Evolutionary conservation across 805 yeast species (phyloP), one percentile per base, ranked within the genome.

Genomic region (Ogataea naganishii): DNA sequence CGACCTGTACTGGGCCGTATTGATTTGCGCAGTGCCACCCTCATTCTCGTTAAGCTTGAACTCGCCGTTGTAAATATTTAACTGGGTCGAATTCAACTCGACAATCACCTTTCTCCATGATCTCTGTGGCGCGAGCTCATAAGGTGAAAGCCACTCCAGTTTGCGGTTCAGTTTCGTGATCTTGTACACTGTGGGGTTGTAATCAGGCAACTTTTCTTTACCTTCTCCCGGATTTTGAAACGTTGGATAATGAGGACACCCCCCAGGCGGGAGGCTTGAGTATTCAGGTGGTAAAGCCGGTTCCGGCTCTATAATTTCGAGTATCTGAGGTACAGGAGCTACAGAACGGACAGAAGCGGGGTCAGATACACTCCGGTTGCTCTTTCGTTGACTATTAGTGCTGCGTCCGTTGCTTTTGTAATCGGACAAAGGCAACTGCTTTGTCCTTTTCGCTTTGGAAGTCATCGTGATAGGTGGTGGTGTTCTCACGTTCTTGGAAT

Each of bases 1-100:
- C 6, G 61, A 56, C n/a, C 38, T 35, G 32, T 32, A 54, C 14
- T 34, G 27, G 7, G 30, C 29, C n/a, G 34, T 33, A 24, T 38
- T 35, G 14, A 9, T 9, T 8, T 20, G 22, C 25, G 25, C 7
- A 6, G 8, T 10, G 12, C 9, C 4, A 14, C 14, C 6, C 6
- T 15, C 30, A 11, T 5, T 20, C n/a, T 33, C 29, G 19, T 11
- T 18, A 9, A 24, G 4, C 16, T 30, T 30, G 14, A 15, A 20
- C 5, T 48, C 70, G 10, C 63, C 59, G 12, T 53, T 44, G 50
- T 80, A 82, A 32, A 88, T 59, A 51, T 81, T 81, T 20, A 88
- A 58, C 56, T 84, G 95, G 2, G 96, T 88, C 13, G 89, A 82
- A 60, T 88, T 85, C 29, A 88, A 60, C 46, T 81, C 94, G 52